A percentile compares a stretch with the other conserved stretches of the same genome.
Evolutionary conservation across 225 moss, liverwort and hornwort genomes (phyloP).

Genomic region (Neckera pumila): DNA sequence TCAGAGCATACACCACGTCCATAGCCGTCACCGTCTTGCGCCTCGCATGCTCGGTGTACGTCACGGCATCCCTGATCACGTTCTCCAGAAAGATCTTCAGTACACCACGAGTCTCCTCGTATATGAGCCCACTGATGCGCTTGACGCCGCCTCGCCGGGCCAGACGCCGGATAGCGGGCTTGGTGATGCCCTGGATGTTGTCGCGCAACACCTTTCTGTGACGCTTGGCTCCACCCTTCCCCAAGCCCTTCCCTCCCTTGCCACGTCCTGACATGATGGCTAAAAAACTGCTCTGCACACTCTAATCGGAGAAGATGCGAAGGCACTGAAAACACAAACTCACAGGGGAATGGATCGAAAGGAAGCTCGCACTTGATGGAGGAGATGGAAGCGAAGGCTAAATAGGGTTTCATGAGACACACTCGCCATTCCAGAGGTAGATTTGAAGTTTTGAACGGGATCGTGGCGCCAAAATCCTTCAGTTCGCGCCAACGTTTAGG

Average conservation of each 20-base stretch:
- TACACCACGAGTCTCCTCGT: not conserved
- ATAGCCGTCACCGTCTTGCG: not conserved
- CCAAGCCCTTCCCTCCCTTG: not conserved
- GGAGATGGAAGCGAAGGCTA: fast-evolving
- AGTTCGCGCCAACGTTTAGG: not conserved
- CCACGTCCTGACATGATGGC: not conserved
- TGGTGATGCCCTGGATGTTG: not conserved
- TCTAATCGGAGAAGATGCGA: not conserved
- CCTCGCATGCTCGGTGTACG: not conserved
- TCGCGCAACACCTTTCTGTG: not conserved
- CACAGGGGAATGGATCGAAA: too few species aligned
- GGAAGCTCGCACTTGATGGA: fast-evolving
- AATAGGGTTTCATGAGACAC: not conserved
- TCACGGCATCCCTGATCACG: not conserved
- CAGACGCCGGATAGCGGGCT: not conserved
- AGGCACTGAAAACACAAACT: too few species aligned
- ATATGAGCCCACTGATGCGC: not conserved
- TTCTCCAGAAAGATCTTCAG: not conserved
- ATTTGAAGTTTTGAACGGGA: not conserved
- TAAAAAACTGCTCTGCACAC: too few species aligned
- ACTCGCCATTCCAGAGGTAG: not conserved
- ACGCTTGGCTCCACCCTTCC: not conserved
- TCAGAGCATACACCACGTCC: not conserved
- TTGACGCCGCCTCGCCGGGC: not conserved
- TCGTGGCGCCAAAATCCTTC: not conserved